A percentile compares a stretch with the other conserved stretches of the same genome.
Conservation (phyloP, 2,329 filamentous ascomycete species). For the Knufia petricola region DNA sequence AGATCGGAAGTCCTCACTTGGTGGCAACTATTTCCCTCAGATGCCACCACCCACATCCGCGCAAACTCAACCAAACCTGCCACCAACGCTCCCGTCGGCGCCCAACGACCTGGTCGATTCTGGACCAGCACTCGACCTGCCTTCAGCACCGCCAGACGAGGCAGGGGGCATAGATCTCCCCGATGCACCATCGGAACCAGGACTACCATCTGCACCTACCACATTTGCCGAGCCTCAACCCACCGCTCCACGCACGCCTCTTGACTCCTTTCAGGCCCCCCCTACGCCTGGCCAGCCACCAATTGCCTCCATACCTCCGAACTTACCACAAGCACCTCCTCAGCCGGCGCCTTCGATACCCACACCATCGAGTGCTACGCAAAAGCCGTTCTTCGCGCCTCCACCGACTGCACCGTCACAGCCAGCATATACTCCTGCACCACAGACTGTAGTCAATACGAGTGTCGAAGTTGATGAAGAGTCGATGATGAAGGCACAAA, state of each 20-base stretch:
- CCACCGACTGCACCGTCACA: constrained; percentile 19
- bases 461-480: constrained; percentile 52
- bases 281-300: constrained; percentile 14
- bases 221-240: constrained; percentile 18
- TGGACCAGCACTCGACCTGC: constrained; percentile 19
- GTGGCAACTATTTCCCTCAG: constrained; percentile 50
- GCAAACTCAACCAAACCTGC: constrained; percentile 25
- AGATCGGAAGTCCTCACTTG: constrained; percentile 40
- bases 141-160: constrained; percentile 20
- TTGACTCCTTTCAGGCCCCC: constrained; percentile 7
- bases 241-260: background rate
- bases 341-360: constrained; percentile 12
- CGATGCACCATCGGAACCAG: constrained; percentile 19
- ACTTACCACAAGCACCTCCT: constrained; percentile 5
- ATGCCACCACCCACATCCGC: constrained; percentile 10
- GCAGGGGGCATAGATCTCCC: constrained; percentile 16
- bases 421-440: constrained; percentile 9
- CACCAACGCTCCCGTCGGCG: constrained; percentile 26
- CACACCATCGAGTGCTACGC: background rate
- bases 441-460: background rate
- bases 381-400: background rate
- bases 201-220: constrained; percentile 10
- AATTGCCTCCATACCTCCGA: constrained; percentile 2
- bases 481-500: constrained; percentile 70
- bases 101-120: constrained; percentile 15